A percentile compares a stretch with the other conserved stretches of the same genome.
These are phyloP conservation scores for Ligustrum vulgare DNA, from an alignment of 257 asterid genomes.

Conservation along the genomic window DNA sequence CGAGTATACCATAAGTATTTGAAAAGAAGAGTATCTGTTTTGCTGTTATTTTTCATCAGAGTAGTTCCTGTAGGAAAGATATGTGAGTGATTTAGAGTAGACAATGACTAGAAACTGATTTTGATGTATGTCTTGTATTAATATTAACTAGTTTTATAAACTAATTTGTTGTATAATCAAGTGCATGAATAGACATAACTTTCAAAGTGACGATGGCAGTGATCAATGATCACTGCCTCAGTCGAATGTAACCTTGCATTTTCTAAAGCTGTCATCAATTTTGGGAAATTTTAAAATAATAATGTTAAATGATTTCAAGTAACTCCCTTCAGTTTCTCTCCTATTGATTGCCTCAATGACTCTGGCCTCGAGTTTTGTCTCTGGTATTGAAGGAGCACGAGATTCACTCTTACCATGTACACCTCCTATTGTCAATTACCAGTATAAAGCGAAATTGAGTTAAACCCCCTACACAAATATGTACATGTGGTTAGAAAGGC, in stretches of 20 bases:
- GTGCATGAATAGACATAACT: too few relatives aligned
- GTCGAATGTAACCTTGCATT: conserved; percentile 63
- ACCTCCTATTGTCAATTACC: conserved; percentile 62
- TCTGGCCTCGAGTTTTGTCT: conserved; percentile 80
- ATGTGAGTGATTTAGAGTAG: too few relatives aligned
- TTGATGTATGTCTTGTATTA: too few relatives aligned
- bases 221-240: too few relatives aligned
- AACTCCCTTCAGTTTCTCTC: conserved; percentile 71
- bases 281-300: conserved; percentile 81
- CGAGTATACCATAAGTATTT: too few relatives aligned
- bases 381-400: conserved; percentile 41
- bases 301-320: conserved; percentile 64
- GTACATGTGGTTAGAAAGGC: background rate
- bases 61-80: too few relatives aligned
- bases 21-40: too few relatives aligned
- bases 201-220: too few relatives aligned
- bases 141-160: too few relatives aligned
- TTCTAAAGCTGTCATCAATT: conserved; percentile 74
- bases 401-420: conserved; percentile 52
- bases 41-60: too few relatives aligned
- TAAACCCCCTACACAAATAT: conserved; percentile 17
- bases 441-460: background rate
- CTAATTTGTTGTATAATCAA: too few relatives aligned
- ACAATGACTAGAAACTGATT: too few relatives aligned
- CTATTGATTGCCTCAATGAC: conserved; percentile 58